Evolutionary conservation across 768 basidiomycete species (phyloP), one percentile per base, ranked within the genome.

Genomic region (Pleurotus giganteus): DNA sequence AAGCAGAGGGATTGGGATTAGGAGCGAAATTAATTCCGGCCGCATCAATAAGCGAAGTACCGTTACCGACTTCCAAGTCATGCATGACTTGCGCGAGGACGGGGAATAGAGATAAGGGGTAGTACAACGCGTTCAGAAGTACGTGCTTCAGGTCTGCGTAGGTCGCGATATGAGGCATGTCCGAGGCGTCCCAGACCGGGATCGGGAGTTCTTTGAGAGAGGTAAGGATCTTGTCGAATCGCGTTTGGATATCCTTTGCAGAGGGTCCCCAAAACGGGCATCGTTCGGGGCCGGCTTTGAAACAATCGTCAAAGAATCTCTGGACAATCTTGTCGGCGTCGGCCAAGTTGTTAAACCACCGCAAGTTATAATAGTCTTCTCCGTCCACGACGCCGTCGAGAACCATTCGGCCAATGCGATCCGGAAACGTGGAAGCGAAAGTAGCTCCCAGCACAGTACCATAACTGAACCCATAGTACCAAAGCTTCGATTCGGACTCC

Each of bases 351-450:
- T 58, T 63, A 4, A 41, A 29, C 57, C 60, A 61, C 9, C 23
- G 24, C 5, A 44, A 43, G 11, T 45, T 52, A 6, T 56, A 69
- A 55, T 68, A 69, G 29, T 60, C 54, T 15, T 63, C 58, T 15
- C 55, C 43, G 55, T 69, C 67, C n/a, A 62, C 46, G 21, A 69
- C 64, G 23, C 69, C 73, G 47, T 73, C 71, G 36, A 71, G 61
- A 13, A 66, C 52, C 2, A 73, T 32, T 15, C 71, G 64, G 7
- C 61, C 69, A 12, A 73, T 63, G 19, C 67, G 63, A 56, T 71
- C 65, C 66, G 73, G 72, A 51, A 72, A 71, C 52, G 71, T 58
- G 1, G 71, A 37, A 1, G 72, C 69, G 56, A 71, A 73, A 0
- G 69, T 67, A 0, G 65, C 55, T 1, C 69, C 71, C 17, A 72